phyloP scores from a whole-genome alignment of 2,329 filamentous ascomycete species.

The Penicillium griseofulvum region DNA sequence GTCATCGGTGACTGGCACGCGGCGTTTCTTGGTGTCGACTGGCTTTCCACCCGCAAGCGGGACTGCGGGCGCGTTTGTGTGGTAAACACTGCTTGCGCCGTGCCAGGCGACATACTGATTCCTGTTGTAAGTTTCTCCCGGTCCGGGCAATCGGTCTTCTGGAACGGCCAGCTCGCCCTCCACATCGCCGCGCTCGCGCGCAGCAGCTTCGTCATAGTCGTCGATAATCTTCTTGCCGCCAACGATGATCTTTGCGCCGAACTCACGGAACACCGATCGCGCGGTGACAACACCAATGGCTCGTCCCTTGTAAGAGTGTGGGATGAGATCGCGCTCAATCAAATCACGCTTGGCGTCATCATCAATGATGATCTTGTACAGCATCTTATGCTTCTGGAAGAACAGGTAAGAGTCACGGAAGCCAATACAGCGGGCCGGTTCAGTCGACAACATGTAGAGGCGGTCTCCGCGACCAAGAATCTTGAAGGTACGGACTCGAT shows the following conservation, averaged over 20 bases:
- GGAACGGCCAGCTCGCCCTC: constrained; percentile 93
- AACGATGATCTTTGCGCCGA: constrained; percentile 89
- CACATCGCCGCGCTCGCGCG: constrained; percentile 70
- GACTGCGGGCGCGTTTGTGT: constrained; percentile 74
- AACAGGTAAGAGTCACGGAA: constrained; percentile 98
- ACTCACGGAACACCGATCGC: constrained; percentile 93
- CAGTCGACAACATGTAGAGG: constrained; percentile 97
- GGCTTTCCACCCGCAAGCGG: constrained; percentile 71
- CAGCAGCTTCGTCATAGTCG: constrained; percentile 80
- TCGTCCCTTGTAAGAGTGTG: constrained; percentile 96
- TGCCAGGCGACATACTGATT: constrained; percentile 99
- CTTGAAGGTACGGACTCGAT: constrained; percentile 92
- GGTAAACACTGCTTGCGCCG: constrained; percentile 92
- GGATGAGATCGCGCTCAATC: constrained; percentile 92
- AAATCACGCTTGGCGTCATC: constrained; percentile 97
- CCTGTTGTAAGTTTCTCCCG: constrained; percentile 91
- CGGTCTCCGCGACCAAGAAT: constrained; percentile 78
- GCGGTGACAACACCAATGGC: constrained; percentile 96
- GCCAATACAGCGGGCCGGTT: constrained; percentile 92
- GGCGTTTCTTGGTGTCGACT: constrained; percentile 74
- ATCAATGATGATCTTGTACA: constrained; percentile 97
- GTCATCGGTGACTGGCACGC: constrained; percentile 82
- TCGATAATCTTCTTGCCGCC: constrained; percentile 82
- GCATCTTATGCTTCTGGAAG: constrained; percentile 94
- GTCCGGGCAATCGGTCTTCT: constrained; percentile 70